Evolutionary conservation across 225 moss, liverwort and hornwort species (phyloP).

Genomic region (Marchantia paleacea): DNA sequence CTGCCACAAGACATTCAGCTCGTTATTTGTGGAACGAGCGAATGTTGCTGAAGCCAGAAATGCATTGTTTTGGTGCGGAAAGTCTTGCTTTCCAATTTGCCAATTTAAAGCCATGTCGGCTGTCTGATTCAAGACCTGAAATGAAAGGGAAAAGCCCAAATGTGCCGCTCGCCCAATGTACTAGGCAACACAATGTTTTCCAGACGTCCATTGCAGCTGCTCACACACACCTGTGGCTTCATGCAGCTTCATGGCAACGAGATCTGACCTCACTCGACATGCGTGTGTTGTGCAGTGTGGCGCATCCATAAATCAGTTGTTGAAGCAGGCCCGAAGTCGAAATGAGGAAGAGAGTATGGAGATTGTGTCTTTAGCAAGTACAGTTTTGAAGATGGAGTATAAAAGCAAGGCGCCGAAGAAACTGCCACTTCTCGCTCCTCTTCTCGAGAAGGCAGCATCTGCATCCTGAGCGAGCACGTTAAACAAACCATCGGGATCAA

Average conservation of each 20-base stretch:
- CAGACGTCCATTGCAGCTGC: too few relatives aligned
- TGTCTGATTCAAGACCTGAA: too few relatives aligned
- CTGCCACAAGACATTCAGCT: neutral
- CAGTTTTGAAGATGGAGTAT: conserved; percentile 76
- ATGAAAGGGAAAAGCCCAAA: too few relatives aligned
- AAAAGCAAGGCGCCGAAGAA: conserved; percentile 76
- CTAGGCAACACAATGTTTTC: too few relatives aligned
- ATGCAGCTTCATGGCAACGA: neutral
- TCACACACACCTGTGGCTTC: neutral
- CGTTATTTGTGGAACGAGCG: neutral
- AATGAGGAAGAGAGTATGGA: conserved; percentile 67
- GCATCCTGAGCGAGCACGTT: neutral
- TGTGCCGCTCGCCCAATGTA: too few relatives aligned
- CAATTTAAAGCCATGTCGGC: too few relatives aligned
- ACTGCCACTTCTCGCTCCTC: conserved; percentile 54
- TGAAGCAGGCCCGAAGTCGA: conserved; percentile 52
- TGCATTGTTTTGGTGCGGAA: too few relatives aligned
- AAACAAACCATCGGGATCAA: neutral
- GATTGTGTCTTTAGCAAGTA: conserved; percentile 67
- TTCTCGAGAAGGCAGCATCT: conserved; percentile 53
- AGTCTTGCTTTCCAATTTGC: too few relatives aligned
- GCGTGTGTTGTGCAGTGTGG: conserved; percentile 61
- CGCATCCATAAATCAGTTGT: conserved; percentile 70
- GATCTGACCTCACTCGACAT: neutral
- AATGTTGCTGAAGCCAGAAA: neutral